Percentiles rank a stretch among this genome's conserved stretches.
phyloP scores from a whole-genome alignment of 1,284 basidiomycete genomes.

The Cutaneotrichosporon dermatis region DNA sequence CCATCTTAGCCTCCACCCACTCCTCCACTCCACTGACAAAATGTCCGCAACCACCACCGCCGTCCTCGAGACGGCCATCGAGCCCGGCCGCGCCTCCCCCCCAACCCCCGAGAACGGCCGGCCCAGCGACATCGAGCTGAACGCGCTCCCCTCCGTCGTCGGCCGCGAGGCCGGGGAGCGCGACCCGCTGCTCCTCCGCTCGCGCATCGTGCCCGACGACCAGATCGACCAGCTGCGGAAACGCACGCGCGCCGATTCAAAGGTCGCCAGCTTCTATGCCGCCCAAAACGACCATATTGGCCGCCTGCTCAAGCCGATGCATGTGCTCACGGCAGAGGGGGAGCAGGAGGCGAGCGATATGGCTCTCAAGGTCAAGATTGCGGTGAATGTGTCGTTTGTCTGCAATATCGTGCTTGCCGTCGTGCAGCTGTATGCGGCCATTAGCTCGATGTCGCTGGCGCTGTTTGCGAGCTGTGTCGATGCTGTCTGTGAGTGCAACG shows the following conservation, averaged over 20 bases:
- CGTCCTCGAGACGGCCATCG: neutral
- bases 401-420: constrained; percentile 64
- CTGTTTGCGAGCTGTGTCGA: constrained; percentile 86
- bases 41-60: neutral
- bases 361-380: constrained; percentile 71
- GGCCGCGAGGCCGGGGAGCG: constrained; percentile 43
- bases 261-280: constrained; percentile 61
- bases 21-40: no score
- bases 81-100: neutral
- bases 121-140: constrained; percentile 35
- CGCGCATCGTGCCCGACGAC: constrained; percentile 45
- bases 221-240: constrained; percentile 38
- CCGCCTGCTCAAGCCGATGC: constrained; percentile 80
- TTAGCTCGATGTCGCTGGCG: constrained; percentile 77
- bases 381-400: constrained; percentile 74
- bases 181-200: constrained; percentile 50
- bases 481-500: constrained; percentile 49
- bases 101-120: neutral
- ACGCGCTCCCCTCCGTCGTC: constrained; percentile 28
- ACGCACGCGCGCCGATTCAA: constrained; percentile 27
- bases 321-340: constrained; percentile 53
- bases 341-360: constrained; percentile 33
- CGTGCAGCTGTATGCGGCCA: constrained; percentile 66
- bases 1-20: no score
- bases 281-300: constrained; percentile 84